These are phyloP conservation scores for Penicillium sclerotiorum DNA, from an alignment of 2,329 filamentous ascomycete genomes.

Conservation along the genomic window DNA sequence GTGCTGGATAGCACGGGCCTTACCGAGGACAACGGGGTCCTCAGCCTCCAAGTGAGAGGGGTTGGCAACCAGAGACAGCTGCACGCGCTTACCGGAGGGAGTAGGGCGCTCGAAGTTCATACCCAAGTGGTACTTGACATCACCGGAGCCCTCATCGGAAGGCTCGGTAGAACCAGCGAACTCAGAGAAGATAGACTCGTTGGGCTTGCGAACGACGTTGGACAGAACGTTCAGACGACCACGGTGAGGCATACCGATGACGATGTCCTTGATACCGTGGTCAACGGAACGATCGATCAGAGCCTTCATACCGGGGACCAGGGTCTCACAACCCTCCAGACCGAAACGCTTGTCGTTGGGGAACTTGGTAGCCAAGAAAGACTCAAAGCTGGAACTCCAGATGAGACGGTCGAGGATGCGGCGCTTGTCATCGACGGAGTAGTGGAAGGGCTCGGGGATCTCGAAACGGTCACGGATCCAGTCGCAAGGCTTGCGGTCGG, in stretches of 20 bases:
- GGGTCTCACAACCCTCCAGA: constrained; percentile 92
- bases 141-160: constrained; percentile 93
- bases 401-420: constrained; percentile 96
- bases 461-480: constrained; percentile 96
- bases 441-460: constrained; percentile 92
- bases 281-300: constrained; percentile 97
- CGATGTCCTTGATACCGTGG: constrained; percentile 97
- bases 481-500: constrained; percentile 95
- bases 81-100: constrained; percentile 97
- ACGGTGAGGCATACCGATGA: constrained; percentile 99
- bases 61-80: constrained; percentile 96
- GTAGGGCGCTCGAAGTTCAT: constrained; percentile 99
- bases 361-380: constrained; percentile 94
- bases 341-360: constrained; percentile 99
- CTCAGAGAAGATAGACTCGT: constrained; percentile 99
- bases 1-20: constrained; percentile 96
- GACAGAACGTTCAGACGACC: constrained; percentile 96
- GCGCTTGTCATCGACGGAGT: constrained; percentile 97
- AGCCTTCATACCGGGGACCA: constrained; percentile 99
- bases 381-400: constrained; percentile 97
- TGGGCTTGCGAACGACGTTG: constrained; percentile 98
- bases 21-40: constrained; percentile 95
- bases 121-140: constrained; percentile 98
- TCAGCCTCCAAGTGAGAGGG: constrained; percentile 98
- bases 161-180: constrained; percentile 87